phyloP scores from a whole-genome alignment of 2,329 filamentous ascomycete species.

The Tolypocladium guangdongense region DNA sequence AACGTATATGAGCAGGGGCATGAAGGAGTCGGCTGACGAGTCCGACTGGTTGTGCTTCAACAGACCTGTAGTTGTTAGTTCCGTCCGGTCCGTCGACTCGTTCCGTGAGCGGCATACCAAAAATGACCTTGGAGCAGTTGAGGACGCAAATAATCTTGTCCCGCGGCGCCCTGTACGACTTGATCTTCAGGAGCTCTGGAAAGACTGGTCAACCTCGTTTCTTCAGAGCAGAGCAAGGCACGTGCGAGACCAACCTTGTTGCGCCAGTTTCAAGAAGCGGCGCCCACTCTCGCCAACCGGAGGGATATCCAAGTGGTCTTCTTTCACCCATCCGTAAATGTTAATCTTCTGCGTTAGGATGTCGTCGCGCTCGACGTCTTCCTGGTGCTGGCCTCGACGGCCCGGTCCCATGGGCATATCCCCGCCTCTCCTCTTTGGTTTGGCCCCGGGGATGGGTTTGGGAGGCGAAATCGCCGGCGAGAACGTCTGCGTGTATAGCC shows the following conservation, averaged over 20 bases:
- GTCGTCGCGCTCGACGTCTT: constrained; percentile 93
- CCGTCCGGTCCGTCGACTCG: neutral
- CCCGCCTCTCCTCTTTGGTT: constrained; percentile 56
- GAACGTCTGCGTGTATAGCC: constrained; percentile 90
- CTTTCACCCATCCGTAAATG: constrained; percentile 90
- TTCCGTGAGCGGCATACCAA: constrained; percentile 47
- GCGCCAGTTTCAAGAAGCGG: constrained; percentile 78
- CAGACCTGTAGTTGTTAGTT: constrained; percentile 44
- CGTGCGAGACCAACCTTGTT: constrained; percentile 53
- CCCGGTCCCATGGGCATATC: constrained; percentile 67
- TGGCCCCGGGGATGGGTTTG: constrained; percentile 58
- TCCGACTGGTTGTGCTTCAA: constrained; percentile 88
- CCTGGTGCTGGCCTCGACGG: constrained; percentile 89
- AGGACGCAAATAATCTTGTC: constrained; percentile 98
- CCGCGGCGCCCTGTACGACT: constrained; percentile 88
- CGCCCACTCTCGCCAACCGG: constrained; percentile 74
- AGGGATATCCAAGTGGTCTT: constrained; percentile 88
- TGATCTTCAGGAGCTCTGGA: constrained; percentile 88
- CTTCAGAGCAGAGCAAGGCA: neutral
- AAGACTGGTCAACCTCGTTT: constrained; percentile 8
- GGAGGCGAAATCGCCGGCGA: constrained; percentile 83
- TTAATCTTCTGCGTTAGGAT: constrained; percentile 93
- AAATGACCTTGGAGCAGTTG: constrained; percentile 99
- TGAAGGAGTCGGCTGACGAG: constrained; percentile 91
- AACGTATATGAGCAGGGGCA: constrained; percentile 89